phyloP scores from a whole-genome alignment of 140 eudicot species.

The Cichorium intybus region DNA sequence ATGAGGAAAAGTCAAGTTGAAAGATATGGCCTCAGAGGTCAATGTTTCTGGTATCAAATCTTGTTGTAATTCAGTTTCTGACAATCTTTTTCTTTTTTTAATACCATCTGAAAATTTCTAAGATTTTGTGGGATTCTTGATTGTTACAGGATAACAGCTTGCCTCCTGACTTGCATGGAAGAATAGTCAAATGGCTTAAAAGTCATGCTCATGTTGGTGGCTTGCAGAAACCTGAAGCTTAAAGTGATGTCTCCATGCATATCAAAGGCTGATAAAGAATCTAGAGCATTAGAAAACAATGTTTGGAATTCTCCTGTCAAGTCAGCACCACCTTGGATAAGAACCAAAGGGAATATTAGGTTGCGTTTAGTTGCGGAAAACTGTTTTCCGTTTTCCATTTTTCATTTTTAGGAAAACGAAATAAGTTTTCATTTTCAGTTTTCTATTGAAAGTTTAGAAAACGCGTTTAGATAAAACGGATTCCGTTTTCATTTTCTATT shows the following conservation, averaged over 20 bases:
- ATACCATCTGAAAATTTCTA: neutral
- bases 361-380: too few species aligned
- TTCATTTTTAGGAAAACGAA: too few species aligned
- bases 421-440: too few species aligned
- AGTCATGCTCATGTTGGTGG: slow-evolving; percentile 53
- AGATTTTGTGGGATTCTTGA: neutral
- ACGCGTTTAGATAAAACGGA: too few species aligned
- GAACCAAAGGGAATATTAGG: slow-evolving; percentile 58
- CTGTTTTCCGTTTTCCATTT: too few species aligned
- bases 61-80: slow-evolving; percentile 49
- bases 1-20: slow-evolving; percentile 59
- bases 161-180: slow-evolving; percentile 52
- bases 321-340: slow-evolving; percentile 66
- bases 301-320: slow-evolving; percentile 61
- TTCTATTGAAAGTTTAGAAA: too few species aligned
- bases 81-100: neutral
- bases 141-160: slow-evolving; percentile 58
- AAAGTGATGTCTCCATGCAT: slow-evolving; percentile 42
- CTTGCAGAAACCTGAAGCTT: slow-evolving; percentile 46
- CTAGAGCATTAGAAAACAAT: slow-evolving; percentile 39
- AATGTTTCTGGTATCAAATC: slow-evolving; percentile 61
- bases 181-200: slow-evolving; percentile 62
- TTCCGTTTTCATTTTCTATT: too few species aligned
- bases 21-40: slow-evolving; percentile 69
- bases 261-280: slow-evolving; percentile 45